Conservation (phyloP, 139 green algal genomes). For the Coelastrella sp. region DNA sequence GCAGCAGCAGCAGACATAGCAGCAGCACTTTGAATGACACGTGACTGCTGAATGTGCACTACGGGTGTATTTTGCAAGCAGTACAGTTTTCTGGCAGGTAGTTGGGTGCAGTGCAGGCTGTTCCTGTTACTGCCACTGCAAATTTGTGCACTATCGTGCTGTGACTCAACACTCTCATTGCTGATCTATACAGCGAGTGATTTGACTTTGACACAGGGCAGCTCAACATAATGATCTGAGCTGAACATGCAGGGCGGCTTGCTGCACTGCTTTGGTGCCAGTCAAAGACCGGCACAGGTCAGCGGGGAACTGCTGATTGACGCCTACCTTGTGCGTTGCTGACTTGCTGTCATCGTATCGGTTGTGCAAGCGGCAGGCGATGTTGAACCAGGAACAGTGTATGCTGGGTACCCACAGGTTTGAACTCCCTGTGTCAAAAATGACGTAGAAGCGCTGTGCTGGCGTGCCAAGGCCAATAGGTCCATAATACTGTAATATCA, state of each 20-base stretch:
- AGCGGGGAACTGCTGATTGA: neutral
- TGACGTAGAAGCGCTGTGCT: constrained; percentile 91
- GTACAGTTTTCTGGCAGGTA: too few relatives aligned
- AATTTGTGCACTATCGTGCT: too few relatives aligned
- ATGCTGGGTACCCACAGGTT: constrained; percentile 96
- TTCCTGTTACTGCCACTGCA: too few relatives aligned
- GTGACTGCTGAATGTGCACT: neutral
- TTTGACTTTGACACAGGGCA: too few relatives aligned
- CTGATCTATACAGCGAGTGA: too few relatives aligned
- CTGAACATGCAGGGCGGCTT: too few relatives aligned
- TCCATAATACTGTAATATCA: constrained; percentile 92
- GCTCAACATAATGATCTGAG: too few relatives aligned
- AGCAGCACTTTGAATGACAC: neutral
- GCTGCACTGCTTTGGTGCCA: too few relatives aligned
- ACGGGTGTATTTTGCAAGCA: too few relatives aligned
- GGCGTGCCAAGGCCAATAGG: constrained; percentile 93
- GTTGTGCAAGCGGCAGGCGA: constrained; percentile 93
- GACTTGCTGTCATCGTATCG: constrained; percentile 87
- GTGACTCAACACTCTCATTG: too few relatives aligned
- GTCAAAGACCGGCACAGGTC: too few relatives aligned
- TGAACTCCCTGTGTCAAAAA: constrained; percentile 92
- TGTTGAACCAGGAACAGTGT: constrained; percentile 88
- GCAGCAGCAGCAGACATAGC: neutral
- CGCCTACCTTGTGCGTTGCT: constrained; percentile 75
- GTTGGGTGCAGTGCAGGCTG: too few relatives aligned